Evolutionary conservation across 2,329 filamentous ascomycete species (phyloP), one percentile per base, ranked within the genome.

Genomic region (Fusarium albidum): DNA sequence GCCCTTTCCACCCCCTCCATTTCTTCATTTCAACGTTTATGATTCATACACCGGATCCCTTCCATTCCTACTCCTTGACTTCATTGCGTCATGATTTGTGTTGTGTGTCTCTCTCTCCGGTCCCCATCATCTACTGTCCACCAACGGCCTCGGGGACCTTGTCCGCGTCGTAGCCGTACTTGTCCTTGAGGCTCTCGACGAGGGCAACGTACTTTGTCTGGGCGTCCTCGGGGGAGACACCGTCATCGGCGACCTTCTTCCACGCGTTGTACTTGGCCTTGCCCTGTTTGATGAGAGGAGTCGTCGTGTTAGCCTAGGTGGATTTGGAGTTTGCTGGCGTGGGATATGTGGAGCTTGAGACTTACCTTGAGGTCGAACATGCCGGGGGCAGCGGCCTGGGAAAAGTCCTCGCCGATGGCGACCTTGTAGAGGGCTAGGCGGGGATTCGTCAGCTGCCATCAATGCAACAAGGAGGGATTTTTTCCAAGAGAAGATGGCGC

Each of bases 211-310:
- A 97, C 70, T 83, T 78, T 72, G 85, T 80, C 83, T 96, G 89
- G 15, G 92, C 92, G 61, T 86, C 74, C 60, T 88, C 82, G 57
- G 83, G 69, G 56, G 81, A 84, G 63, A 86, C 71, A 43, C 82
- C 84, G 55, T 86, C 81, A 57, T 92, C 83, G 68, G 85, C 83
- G 58, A 86, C 68, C 70, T 86, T 82, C 76, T 91, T 78, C 92
- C 92, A 96, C 48, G 88, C 85, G 67, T 80, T 82, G 78, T 87
- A 84, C 83, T 96, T 96, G 68, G 85, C 85, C 79, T 95, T 96
- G 77, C 80, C 86, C 90, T 92, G 66, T 63, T 44, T n/a, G n/a
- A n/a, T n/a, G n/a, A n/a, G 45, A 14, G 8, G 14, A 12, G 14
- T n/a, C 17, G 14, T 13, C 27, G 7, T 21, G 44, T 66, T 59